Conservation (phyloP, 331 rosid species). For the Stylosanthes scabra region DNA sequence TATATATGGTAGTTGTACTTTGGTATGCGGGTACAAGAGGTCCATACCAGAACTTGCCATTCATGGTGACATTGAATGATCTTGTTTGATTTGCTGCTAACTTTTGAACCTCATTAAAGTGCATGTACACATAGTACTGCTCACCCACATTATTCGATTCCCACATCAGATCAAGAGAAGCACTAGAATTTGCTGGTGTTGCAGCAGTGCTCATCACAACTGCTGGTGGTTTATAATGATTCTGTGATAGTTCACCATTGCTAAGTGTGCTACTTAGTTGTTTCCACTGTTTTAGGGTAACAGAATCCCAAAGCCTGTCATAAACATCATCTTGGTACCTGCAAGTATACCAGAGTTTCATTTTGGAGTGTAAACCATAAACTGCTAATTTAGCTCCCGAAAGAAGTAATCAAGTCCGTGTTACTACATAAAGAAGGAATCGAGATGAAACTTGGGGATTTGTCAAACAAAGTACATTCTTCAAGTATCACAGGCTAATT, state of each 20-base stretch:
- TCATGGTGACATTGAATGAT: conserved; percentile 36
- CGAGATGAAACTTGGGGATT: too few species aligned
- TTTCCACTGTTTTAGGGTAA: neutral
- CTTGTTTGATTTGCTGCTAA: conserved; percentile 41
- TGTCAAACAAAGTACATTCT: too few species aligned
- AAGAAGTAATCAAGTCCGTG: too few species aligned
- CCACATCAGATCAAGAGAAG: conserved; percentile 34
- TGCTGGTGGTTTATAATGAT: conserved; percentile 38
- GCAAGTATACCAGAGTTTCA: neutral
- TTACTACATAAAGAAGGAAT: too few species aligned
- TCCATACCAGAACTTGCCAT: conserved; percentile 24
- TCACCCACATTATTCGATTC: neutral
- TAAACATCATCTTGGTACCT: conserved; percentile 56
- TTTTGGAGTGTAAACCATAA: neutral
- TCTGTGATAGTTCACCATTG: neutral
- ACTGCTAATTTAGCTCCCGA: neutral
- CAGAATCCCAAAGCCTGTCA: conserved; percentile 52
- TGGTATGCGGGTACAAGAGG: conserved; percentile 23
- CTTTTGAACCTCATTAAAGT: conserved; percentile 42
- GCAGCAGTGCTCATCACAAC: conserved; percentile 60
- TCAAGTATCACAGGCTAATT: too few species aligned
- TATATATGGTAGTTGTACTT: neutral
- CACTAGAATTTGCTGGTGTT: conserved; percentile 19
- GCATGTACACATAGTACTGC: conserved; percentile 38
- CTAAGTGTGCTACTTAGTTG: conserved; percentile 28